Conservation (phyloP, 768 basidiomycete species). For the Infundibulicybe gibba region DNA sequence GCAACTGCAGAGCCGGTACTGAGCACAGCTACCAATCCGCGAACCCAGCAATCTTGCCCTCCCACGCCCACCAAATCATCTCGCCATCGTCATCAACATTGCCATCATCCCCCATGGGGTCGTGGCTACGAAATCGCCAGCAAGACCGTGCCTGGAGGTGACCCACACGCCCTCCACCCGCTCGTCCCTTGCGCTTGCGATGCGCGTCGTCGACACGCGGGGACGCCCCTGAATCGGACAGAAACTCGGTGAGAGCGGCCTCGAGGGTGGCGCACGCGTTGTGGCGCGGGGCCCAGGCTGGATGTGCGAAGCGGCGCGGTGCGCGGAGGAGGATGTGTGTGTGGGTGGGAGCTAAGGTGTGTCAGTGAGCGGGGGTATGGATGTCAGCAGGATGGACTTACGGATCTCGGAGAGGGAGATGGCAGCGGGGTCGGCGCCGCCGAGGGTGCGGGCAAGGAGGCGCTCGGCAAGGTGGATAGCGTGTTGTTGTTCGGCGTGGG, state of each 20-base stretch:
- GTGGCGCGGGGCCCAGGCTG: conserved; percentile 45
- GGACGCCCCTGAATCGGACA: conserved; percentile 26
- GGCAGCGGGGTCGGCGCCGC: conserved; percentile 22
- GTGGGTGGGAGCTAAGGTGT: conserved; percentile 34
- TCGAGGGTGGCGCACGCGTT: conserved; percentile 36
- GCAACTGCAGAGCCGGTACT: too few relatives aligned
- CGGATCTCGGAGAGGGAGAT: too few relatives aligned
- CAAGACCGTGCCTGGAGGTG: conserved; percentile 20
- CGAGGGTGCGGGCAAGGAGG: conserved; percentile 28
- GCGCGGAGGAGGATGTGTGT: conserved; percentile 44
- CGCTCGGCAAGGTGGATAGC: conserved; percentile 26
- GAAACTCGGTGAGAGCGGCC: conserved; percentile 32
- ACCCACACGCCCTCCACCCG: conserved; percentile 50
- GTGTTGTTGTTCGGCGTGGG: conserved; percentile 21
- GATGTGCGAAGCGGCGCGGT: conserved; percentile 41
- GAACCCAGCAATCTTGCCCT: conserved; percentile 51
- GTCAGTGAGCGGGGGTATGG: background rate
- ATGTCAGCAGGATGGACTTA: conserved; percentile 7
- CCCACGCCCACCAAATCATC: conserved; percentile 65
- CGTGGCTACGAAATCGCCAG: conserved; percentile 3
- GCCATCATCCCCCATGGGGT: conserved; percentile 1
- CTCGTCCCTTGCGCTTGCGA: conserved; percentile 14
- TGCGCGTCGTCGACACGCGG: background rate
- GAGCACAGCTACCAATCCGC: conserved; percentile 37
- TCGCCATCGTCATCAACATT: conserved; percentile 31